These are phyloP conservation scores for Fusarium pseudograminearum DNA, from an alignment of 2,329 filamentous ascomycete genomes.

Conservation along the genomic window DNA sequence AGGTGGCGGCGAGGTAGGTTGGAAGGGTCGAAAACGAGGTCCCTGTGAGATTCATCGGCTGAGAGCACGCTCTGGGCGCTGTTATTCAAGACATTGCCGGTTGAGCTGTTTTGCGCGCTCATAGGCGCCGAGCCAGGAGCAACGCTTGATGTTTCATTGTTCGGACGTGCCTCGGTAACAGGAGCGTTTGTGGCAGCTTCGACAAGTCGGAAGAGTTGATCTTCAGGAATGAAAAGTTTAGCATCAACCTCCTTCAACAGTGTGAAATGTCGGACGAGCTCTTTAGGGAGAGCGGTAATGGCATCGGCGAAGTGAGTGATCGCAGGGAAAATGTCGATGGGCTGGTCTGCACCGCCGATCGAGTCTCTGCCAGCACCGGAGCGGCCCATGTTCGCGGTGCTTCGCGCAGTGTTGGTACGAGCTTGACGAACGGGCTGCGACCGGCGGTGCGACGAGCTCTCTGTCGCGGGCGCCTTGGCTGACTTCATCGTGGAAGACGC, in stretches of 20 bases:
- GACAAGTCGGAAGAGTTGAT: constrained; percentile 81
- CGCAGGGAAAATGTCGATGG: constrained; percentile 75
- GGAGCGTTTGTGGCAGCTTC: constrained; percentile 69
- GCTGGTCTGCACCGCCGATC: constrained; percentile 64
- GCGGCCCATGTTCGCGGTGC: constrained; percentile 62
- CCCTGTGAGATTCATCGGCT: constrained; percentile 58
- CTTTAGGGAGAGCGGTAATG: constrained; percentile 90
- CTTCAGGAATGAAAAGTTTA: constrained; percentile 91
- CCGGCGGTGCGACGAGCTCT: constrained; percentile 65
- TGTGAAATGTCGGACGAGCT: constrained; percentile 95
- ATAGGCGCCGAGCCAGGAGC: constrained; percentile 60
- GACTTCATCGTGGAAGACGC: constrained; percentile 63
- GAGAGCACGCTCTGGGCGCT: constrained; percentile 55
- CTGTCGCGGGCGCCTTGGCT: constrained; percentile 60
- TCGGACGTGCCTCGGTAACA: constrained; percentile 59
- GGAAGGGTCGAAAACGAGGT: constrained; percentile 63
- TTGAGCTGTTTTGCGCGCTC: constrained; percentile 64
- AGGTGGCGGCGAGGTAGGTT: constrained; percentile 77
- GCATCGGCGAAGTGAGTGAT: constrained; percentile 87
- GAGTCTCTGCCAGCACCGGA: constrained; percentile 59
- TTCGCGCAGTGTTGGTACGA: constrained; percentile 72
- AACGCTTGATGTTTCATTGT: constrained; percentile 59
- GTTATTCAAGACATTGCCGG: constrained; percentile 54
- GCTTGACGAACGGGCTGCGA: constrained; percentile 74
- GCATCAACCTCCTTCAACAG: constrained; percentile 97